Conservation (phyloP, 1,139 yeast species). For the Debaryomyces singareniensis region DNA sequence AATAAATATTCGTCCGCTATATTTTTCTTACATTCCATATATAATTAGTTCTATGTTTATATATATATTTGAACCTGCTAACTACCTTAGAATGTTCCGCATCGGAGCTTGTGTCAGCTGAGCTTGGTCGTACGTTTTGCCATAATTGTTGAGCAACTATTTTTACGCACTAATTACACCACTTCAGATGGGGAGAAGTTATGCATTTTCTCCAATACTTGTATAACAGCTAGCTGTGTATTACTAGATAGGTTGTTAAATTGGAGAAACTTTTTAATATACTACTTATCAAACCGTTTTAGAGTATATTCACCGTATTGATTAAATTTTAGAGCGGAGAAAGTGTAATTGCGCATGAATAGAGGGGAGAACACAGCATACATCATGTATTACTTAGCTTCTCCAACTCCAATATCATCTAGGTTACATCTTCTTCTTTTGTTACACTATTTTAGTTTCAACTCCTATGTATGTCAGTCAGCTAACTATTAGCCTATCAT, state of each 20-base stretch:
- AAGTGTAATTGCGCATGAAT: neutral
- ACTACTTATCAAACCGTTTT: neutral
- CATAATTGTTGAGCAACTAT: slow-evolving; percentile 3
- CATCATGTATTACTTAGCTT: no score
- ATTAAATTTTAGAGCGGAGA: neutral
- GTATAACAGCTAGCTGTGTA: neutral
- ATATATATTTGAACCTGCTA: slow-evolving; percentile 3
- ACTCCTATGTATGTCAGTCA: no score
- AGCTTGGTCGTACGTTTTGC: slow-evolving; percentile 2
- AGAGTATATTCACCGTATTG: neutral
- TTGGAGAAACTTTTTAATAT: neutral
- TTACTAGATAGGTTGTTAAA: neutral
- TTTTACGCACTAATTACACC: neutral
- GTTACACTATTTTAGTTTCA: no score
- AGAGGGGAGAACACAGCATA: slow-evolving; percentile 1
- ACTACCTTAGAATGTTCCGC: slow-evolving; percentile 5
- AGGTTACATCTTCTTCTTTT: no score
- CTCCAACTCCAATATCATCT: no score
- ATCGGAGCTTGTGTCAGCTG: slow-evolving; percentile 6
- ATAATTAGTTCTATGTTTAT: no score
- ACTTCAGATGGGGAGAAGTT: neutral
- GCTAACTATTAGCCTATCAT: no score
- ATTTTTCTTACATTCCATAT: no score
- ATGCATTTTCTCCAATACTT: neutral
- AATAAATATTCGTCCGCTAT: no score